These are phyloP conservation scores for Madurella fahalii DNA, from an alignment of 2,329 filamentous ascomycete genomes.

Conservation along the genomic window DNA sequence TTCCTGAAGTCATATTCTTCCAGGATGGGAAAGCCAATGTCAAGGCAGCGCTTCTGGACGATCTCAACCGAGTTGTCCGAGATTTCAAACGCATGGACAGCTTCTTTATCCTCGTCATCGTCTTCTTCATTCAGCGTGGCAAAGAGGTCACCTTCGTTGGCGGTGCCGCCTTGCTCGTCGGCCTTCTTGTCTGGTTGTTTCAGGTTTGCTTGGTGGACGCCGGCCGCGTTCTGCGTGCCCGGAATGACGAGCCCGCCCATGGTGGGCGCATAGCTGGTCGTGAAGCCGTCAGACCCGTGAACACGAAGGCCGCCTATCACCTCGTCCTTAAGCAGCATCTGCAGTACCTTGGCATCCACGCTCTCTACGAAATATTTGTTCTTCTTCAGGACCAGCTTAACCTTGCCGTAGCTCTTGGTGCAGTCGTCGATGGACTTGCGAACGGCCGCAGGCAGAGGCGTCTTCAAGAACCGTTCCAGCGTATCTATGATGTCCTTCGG, in stretches of 20 bases:
- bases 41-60: constrained; percentile 85
- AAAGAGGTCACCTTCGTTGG: constrained; percentile 64
- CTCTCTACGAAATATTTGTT: constrained; percentile 94
- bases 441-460: constrained; percentile 75
- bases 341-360: constrained; percentile 78
- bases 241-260: constrained; percentile 87
- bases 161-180: constrained; percentile 45
- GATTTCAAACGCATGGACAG: constrained; percentile 92
- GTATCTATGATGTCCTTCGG: constrained; percentile 87
- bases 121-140: constrained; percentile 69
- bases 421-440: constrained; percentile 72
- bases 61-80: constrained; percentile 74
- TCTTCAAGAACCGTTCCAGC: constrained; percentile 85
- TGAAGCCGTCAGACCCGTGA: constrained; percentile 67
- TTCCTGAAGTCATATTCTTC: constrained; percentile 98
- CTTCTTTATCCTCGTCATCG: constrained; percentile 73
- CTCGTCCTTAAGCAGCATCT: constrained; percentile 78
- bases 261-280: constrained; percentile 76
- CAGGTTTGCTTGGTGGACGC: constrained; percentile 67
- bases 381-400: constrained; percentile 90
- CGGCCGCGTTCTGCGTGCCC: constrained; percentile 88
- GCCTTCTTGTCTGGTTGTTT: constrained; percentile 35
- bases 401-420: constrained; percentile 89
- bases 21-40: constrained; percentile 79
- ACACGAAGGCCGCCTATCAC: constrained; percentile 77